Conservation (phyloP, 2,329 filamentous ascomycete species). For the Stachybotrys chartarum region DNA sequence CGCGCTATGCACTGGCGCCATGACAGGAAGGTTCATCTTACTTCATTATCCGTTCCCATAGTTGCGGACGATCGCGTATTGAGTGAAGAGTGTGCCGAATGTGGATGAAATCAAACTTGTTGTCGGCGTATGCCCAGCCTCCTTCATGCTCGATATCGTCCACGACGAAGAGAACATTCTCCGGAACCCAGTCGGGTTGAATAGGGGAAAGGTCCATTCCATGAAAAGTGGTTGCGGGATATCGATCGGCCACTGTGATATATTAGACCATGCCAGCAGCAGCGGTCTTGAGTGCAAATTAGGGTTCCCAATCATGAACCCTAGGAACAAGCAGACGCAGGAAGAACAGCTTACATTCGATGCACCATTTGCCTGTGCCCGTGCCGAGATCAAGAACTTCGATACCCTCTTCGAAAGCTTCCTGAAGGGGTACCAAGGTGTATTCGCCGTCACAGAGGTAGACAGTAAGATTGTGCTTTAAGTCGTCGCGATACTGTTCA, state of each 20-base stretch:
- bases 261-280: conserved; percentile 6
- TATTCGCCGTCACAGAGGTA: conserved; percentile 30
- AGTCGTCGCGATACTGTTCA: conserved; percentile 33
- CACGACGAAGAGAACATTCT: conserved; percentile 43
- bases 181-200: conserved; percentile 42
- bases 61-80: conserved; percentile 30
- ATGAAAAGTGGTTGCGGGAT: conserved; percentile 34
- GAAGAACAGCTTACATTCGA: conserved; percentile 20
- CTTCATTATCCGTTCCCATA: conserved; percentile 36
- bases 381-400: conserved; percentile 43
- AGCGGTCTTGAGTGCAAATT: neutral
- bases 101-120: conserved; percentile 42
- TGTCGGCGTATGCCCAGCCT: conserved; percentile 39
- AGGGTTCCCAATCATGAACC: neutral
- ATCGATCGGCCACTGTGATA: conserved; percentile 37
- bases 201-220: conserved; percentile 46
- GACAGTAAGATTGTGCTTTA: conserved; percentile 32
- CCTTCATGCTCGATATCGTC: conserved; percentile 44
- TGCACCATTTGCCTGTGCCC: conserved; percentile 44
- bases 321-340: neutral
- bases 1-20: neutral
- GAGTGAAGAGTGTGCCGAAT: conserved; percentile 39
- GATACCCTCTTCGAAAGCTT: conserved; percentile 27
- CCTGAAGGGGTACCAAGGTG: conserved; percentile 37
- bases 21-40: conserved; percentile 13